Percentiles rank a stretch among this genome's conserved stretches.
Conservation (phyloP, 179 eudicot species). For the Beta corolliflora region DNA sequence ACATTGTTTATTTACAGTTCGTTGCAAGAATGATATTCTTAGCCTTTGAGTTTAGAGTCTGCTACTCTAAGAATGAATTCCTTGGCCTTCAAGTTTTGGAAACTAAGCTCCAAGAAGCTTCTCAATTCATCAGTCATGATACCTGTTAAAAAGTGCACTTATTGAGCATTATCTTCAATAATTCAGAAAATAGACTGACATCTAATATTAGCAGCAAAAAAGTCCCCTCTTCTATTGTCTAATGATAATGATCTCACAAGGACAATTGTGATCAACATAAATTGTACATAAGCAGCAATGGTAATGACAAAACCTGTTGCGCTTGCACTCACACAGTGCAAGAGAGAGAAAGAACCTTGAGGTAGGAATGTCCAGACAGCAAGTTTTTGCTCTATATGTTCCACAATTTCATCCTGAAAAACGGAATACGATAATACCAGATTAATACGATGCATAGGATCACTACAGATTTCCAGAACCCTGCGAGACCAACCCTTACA, state of each 20-base stretch:
- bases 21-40: too few species aligned
- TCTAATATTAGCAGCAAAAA: not conserved
- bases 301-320: not conserved
- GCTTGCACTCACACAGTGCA: not conserved
- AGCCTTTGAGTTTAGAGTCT: too few species aligned
- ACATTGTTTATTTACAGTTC: too few species aligned
- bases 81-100: too few species aligned
- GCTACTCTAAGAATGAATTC: too few species aligned
- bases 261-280: not conserved
- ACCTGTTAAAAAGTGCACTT: too few species aligned
- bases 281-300: not conserved
- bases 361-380: constrained; percentile 94
- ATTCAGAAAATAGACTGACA: not conserved
- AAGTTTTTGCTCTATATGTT: constrained; percentile 86
- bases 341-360: constrained; percentile 54
- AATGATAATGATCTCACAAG: not conserved
- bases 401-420: constrained; percentile 76
- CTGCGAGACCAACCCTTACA: not conserved
- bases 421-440: not conserved
- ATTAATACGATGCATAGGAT: not conserved
- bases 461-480: not conserved
- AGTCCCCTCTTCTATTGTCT: not conserved
- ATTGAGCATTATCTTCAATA: too few species aligned
- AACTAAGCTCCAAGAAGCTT: too few species aligned
- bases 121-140: too few species aligned